These are phyloP conservation scores for Trypanosoma rangeli DNA, from an alignment of 208 protist genomes.

Conservation along the genomic window DNA sequence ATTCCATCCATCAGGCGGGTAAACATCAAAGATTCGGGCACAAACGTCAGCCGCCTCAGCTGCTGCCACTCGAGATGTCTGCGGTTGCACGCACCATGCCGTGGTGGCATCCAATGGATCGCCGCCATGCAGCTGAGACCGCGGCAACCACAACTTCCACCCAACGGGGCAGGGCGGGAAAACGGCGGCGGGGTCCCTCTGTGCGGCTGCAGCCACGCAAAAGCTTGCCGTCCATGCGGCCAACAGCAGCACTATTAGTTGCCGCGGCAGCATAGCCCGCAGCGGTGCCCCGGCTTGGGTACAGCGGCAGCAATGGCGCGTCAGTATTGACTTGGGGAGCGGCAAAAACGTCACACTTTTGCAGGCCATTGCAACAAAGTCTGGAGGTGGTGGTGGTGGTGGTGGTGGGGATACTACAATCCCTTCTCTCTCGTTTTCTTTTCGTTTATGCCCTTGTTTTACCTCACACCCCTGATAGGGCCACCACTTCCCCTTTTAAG, in stretches of 20 bases:
- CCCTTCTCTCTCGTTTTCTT: constrained; percentile 22
- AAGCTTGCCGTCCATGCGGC: not conserved
- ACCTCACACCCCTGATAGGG: not conserved
- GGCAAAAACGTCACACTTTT: not conserved
- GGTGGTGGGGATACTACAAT: not conserved
- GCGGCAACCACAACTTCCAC: constrained; percentile 8
- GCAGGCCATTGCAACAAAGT: not conserved
- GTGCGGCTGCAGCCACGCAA: not conserved
- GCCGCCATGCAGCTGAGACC: not conserved
- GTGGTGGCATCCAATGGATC: not conserved
- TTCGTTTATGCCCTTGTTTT: not conserved
- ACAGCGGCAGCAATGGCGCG: not conserved
- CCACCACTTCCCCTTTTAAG: too few relatives aligned
- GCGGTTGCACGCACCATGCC: constrained; percentile 21
- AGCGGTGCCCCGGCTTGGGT: not conserved
- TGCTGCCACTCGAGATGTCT: constrained; percentile 16
- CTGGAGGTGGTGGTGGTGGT: too few relatives aligned
- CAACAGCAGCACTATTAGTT: constrained; percentile 1
- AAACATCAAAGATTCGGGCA: constrained; percentile 19
- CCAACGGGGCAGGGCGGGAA: constrained; percentile 4
- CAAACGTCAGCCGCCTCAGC: constrained; percentile 17
- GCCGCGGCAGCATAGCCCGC: not conserved
- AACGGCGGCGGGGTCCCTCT: not conserved
- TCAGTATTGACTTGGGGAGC: not conserved
- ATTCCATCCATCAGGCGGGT: constrained; percentile 5